These are phyloP conservation scores for Chenopodium album DNA, from an alignment of 148 eudicot species.

Conservation along the genomic window DNA sequence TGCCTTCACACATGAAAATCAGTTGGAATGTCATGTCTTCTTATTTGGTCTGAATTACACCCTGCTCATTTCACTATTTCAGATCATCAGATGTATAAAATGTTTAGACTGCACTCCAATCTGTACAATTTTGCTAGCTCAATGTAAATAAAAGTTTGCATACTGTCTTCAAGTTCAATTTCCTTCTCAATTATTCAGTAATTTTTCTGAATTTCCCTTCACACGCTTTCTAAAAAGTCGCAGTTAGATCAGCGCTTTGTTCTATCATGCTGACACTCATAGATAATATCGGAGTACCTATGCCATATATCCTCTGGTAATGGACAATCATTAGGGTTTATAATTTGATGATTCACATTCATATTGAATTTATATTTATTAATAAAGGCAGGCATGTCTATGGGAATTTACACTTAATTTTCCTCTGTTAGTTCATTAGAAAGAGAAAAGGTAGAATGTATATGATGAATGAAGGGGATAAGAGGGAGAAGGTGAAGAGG, in stretches of 20 bases:
- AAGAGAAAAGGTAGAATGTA: too few relatives aligned
- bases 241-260: not conserved
- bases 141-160: not conserved
- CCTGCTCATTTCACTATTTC: not conserved
- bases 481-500: too few relatives aligned
- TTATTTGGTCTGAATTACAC: constrained; percentile 50
- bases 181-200: not conserved
- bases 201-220: too few relatives aligned
- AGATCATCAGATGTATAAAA: not conserved
- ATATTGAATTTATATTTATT: too few relatives aligned
- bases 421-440: too few relatives aligned
- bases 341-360: too few relatives aligned
- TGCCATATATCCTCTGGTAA: not conserved
- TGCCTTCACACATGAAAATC: constrained; percentile 98
- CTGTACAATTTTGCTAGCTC: not conserved
- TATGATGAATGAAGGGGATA: too few relatives aligned
- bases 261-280: not conserved
- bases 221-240: too few relatives aligned
- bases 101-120: not conserved
- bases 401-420: too few relatives aligned
- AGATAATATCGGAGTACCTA: not conserved
- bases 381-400: too few relatives aligned
- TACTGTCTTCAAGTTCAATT: not conserved
- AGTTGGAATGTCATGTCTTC: constrained; percentile 99
- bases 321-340: too few relatives aligned